Percentiles rank a stretch among this genome's conserved stretches.
Conservation (phyloP, 2,329 filamentous ascomycete species). For the Pestalotiopsis sp. region DNA sequence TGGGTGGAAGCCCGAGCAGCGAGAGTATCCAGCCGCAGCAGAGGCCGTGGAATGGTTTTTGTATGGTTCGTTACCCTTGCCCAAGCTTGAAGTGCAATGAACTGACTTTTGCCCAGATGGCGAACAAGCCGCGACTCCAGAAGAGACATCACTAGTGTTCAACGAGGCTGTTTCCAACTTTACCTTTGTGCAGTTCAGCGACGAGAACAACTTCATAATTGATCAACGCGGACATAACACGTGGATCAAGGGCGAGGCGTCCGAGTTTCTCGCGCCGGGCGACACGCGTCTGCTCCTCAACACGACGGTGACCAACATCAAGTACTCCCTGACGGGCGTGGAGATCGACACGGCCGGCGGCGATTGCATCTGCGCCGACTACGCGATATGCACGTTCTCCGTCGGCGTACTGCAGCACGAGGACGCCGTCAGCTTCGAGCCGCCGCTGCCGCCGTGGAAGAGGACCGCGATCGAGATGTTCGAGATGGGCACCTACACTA, state of each 20-base stretch:
- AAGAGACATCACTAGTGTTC: neutral
- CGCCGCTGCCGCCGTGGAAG: slow-evolving; percentile 66
- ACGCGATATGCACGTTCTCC: slow-evolving; percentile 67
- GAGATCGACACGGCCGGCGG: slow-evolving; percentile 49
- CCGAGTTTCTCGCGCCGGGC: slow-evolving; percentile 55
- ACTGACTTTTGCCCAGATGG: neutral
- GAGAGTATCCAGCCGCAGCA: slow-evolving; percentile 43
- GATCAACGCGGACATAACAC: slow-evolving; percentile 25
- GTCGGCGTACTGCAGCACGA: slow-evolving; percentile 68
- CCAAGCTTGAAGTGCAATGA: neutral
- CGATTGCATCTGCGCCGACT: slow-evolving; percentile 32
- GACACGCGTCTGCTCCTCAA: slow-evolving; percentile 60
- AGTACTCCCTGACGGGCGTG: slow-evolving; percentile 54
- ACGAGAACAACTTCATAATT: neutral
- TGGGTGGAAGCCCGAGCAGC: slow-evolving; percentile 61
- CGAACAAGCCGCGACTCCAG: slow-evolving; percentile 38
- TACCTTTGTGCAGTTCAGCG: slow-evolving; percentile 58
- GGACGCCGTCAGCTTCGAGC: slow-evolving; percentile 54
- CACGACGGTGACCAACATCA: slow-evolving; percentile 56
- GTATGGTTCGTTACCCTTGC: slow-evolving; percentile 21
- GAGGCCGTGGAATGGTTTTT: slow-evolving; percentile 63
- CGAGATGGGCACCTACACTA: slow-evolving; percentile 72
- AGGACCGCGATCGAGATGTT: slow-evolving; percentile 63
- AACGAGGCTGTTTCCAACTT: slow-evolving; percentile 55
- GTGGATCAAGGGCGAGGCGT: slow-evolving; percentile 45